Evolutionary conservation across 139 green algal species (phyloP).

Genomic region (Closterium sp.): DNA sequence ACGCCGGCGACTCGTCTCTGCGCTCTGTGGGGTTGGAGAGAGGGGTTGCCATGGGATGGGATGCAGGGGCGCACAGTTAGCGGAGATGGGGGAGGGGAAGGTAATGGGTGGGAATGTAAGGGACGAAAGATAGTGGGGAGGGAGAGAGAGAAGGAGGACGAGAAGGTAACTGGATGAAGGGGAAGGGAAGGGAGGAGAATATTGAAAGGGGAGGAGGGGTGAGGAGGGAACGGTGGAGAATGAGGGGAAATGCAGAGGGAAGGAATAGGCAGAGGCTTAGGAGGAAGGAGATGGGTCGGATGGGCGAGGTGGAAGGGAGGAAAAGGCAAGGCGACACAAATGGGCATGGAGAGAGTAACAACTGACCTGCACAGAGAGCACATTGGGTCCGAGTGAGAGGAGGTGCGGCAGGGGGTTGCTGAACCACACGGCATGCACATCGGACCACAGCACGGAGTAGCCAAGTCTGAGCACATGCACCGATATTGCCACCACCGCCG

Average conservation of each 20-base stretch:
- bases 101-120: too few relatives aligned
- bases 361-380: slow-evolving; percentile 1
- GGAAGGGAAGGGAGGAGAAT: background rate
- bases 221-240: background rate
- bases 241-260: background rate
- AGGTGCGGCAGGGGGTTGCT: background rate
- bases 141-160: background rate
- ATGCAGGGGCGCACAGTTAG: background rate
- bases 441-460: slow-evolving; percentile 15
- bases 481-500: background rate
- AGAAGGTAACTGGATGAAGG: background rate
- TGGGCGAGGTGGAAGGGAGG: background rate
- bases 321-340: background rate
- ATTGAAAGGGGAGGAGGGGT: too few relatives aligned
- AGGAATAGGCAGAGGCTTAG: background rate
- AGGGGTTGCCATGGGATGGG: background rate
- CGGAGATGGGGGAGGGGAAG: background rate
- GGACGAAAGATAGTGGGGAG: too few relatives aligned
- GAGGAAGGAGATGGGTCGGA: background rate
- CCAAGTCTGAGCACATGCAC: background rate
- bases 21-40: background rate
- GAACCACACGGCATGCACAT: slow-evolving; percentile 12
- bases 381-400: background rate
- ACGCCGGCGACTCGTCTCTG: background rate
- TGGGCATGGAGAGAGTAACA: background rate